Evolutionary conservation across 176 grass and related monocot genomes (phyloP), one percentile per base, ranked within the genome.

Genomic region (Rhynchospora breviuscula): DNA sequence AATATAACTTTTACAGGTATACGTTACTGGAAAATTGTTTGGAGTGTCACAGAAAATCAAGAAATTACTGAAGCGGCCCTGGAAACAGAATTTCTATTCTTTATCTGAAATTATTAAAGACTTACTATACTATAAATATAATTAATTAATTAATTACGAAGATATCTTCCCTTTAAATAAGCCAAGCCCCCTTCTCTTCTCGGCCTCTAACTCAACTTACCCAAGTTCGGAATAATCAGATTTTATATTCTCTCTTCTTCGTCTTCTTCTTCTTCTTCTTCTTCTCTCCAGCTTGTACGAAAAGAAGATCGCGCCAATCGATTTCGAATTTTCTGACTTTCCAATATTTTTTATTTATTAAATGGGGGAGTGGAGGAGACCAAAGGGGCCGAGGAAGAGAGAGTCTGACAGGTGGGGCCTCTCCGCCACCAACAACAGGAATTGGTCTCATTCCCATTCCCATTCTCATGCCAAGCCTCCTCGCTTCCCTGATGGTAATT

Each of bases 341-440:
- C 6, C 0, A 6, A 54, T 12, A 21, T 49, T 77, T 29, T 29
- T 29, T 29, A 52, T 56, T 75, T 78, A 33, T 58, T 43, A 29
- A 63, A 81, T 81, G 79, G 58, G 79, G 43, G 79, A 81, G 78
- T 45, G 31, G 56, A 62, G 33, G 59, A 80, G 19, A 40, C 54
- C 53, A 6, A 59, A 80, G 59, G 79, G 79, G 79, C 79, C 47
- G 59, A 81, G 79, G 59, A 81, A 33, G 40, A 63, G 79, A 63
- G 79, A 64, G 9, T 45, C 79, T 6, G 79, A 60, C 56, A 81
- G 59, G 79, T 81, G 79, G 79, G 79, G 59, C 17, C 79, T 59
- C 23, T 25, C 56, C 17, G 3, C 5, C 44, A 64, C 58, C 59
- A 26, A 15, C 21, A 47, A 64, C 59, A 45, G 58, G 35, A 25